phyloP scores from a whole-genome alignment of 306 rosid species.

The Cucumis hystrix region DNA sequence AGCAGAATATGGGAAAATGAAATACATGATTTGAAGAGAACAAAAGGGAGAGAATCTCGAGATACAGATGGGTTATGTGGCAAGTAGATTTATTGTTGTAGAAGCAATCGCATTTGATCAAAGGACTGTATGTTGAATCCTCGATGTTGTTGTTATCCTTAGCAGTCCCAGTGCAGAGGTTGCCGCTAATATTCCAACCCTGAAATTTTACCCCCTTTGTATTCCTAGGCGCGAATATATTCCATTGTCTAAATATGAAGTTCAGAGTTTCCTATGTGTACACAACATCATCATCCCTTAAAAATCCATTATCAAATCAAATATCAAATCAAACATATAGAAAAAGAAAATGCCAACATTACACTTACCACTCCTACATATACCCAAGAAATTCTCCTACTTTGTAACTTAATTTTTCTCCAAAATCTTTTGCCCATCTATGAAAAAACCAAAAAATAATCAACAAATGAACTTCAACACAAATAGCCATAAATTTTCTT shows the following conservation, averaged over 20 bases:
- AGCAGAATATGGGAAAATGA: neutral
- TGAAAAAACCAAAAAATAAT: no score
- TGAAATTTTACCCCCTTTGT: no score
- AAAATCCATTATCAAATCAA: no score
- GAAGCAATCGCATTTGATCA: conserved; percentile 55
- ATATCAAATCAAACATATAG: no score
- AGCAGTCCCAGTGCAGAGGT: conserved; percentile 53
- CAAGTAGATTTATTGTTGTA: conserved; percentile 31
- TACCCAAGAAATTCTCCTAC: no score
- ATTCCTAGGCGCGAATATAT: neutral
- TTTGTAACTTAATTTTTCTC: no score
- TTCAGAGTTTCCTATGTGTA: conserved; percentile 34
- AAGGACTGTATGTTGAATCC: conserved; percentile 4
- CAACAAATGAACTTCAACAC: no score
- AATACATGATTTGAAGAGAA: neutral
- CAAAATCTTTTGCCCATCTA: no score
- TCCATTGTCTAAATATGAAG: conserved; percentile 47
- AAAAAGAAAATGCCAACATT: no score
- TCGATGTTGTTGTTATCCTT: conserved; percentile 4
- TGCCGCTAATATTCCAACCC: conserved; percentile 56
- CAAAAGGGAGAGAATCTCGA: neutral
- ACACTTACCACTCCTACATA: no score
- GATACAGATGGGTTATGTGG: conserved; percentile 43
- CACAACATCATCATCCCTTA: neutral
- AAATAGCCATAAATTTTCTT: no score